Evolutionary conservation across 2,329 filamentous ascomycete genomes (phyloP), one percentile per base, ranked within the genome.

Genomic region (Paecilomyces sp.): DNA sequence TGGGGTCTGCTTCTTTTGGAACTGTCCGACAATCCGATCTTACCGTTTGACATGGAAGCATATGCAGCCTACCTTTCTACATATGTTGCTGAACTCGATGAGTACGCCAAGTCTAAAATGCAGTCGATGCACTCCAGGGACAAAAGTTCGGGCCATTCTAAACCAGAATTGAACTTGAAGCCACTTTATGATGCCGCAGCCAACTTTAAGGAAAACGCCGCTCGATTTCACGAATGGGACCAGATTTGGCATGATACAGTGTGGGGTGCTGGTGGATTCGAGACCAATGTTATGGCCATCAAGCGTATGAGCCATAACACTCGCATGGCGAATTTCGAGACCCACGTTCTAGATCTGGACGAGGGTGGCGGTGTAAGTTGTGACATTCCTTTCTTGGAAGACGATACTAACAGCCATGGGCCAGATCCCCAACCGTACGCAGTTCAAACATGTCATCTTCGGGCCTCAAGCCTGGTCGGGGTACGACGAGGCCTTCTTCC

Each of bases 401-500:
- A 18, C 50, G 12, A 22, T 22, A 6, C 58, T 67, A 60, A 65
- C 57, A 61, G 58, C 3, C 64, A 41, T 55, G 50, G 24, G 36
- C 56, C 59, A 92, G 89, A 83, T 96, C 3, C 90, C 90, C 47
- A 91, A 91, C 67, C 87, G 93, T 64, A 90, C 89, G 4, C 94
- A 97, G 76, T 99, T 92, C 82, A 96, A 95, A 74, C 94, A 97
- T 75, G 83, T 95, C 69, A 78, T 99, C 59, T 96, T 92, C 71
- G 93, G 90, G 1, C 94, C 94, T 0, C 85, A 91, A 68, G 79
- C 85, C 2, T 92, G 91, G 88, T 87, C 87, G 34, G 85, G 83
- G 41, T 84, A 88, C 65, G 83, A 88, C 33, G 83, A 84, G 59
- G 83, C 84, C 0, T 85, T 85, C 62, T 95, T 95, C 76, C 93